Evolutionary conservation across 106 monocot genomes (phyloP).

Genomic region (Ottelia alismoides): DNA sequence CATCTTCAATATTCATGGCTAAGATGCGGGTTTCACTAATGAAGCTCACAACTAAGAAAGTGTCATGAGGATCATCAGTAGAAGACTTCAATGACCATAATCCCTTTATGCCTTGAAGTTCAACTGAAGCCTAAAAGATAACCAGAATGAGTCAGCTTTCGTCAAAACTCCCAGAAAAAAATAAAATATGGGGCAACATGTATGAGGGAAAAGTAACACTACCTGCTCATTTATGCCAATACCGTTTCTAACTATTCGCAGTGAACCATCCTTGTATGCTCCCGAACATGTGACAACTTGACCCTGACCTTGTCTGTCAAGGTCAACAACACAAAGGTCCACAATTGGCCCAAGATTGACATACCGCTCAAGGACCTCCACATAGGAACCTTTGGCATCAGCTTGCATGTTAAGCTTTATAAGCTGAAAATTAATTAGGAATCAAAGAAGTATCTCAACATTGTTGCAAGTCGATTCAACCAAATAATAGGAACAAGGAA

Average conservation of each 20-base stretch:
- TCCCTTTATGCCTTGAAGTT: slow-evolving; percentile 90
- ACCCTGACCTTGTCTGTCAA: no score
- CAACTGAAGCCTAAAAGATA: slow-evolving; percentile 63
- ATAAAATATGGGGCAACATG: neutral
- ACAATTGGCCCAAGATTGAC: no score
- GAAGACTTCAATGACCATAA: no score
- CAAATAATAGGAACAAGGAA: no score
- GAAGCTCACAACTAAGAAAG: slow-evolving; percentile 89
- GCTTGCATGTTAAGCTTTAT: slow-evolving; percentile 87
- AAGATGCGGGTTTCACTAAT: slow-evolving; percentile 82
- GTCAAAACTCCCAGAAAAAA: no score
- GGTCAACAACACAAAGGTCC: no score
- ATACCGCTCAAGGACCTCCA: no score
- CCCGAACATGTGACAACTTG: slow-evolving; percentile 93
- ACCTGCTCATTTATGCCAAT: slow-evolving; percentile 95
- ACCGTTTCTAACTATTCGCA: slow-evolving; percentile 80
- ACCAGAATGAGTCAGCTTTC: neutral
- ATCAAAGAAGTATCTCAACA: no score
- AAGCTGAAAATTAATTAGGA: slow-evolving; percentile 55
- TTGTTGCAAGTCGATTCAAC: no score
- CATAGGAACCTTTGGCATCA: no score
- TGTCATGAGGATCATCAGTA: no score
- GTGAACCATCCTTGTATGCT: slow-evolving; percentile 88
- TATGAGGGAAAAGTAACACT: neutral
- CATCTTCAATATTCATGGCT: no score